Base-by-base conservation (phyloP, 495 filamentous ascomycete genomes). In the Xylaria sp. region DNA sequence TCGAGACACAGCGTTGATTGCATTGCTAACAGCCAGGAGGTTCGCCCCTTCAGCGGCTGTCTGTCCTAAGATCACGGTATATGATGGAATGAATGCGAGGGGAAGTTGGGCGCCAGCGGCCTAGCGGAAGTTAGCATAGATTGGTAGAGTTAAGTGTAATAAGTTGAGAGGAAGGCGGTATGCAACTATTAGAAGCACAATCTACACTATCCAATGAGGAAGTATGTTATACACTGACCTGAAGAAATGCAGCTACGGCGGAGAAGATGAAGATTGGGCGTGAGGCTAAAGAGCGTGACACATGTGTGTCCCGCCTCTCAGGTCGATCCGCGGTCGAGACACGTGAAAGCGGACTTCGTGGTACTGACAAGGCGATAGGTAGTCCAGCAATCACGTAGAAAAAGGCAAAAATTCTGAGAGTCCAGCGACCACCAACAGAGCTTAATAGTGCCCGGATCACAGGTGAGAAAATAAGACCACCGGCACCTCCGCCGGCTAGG, bases 1-100 rank as follows among this genome's bases (percentile, higher is more conserved):
- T 8, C 87, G 81, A 11, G 82, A 82, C 1, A 85, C 79, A 9
- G 87, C 86, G 61, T 89, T 89, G 46, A 88, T 82, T 15, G 83
- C 88, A 72, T 87, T 90, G 73, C 80, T 85, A 2, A 84, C 78
- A 0, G 88, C 88, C 19, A 90, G 80, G 19, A 88, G 81, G 29
- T 76, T 77, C n/a, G 85, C 84, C 0, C 83, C 85, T 52, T 78
- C 77, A 1, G 78, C 63, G 1, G 83, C 78, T 2, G 77, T 77
- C 26, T 80, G 80, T 0, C 85, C 85, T 9, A 86, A 70, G 0
- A 73, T 78, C 0, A 81, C 80, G 8, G 79, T 83, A 71, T 84
- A 87, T 19, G 81, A 82, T 0, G 84, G 77, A 52, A 87, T 77
- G 71, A 86, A 86, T 8, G 84, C 78, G 33, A 86, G 73, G 9